Evolutionary conservation across 306 rosid species (phyloP).

Genomic region (Acmispon strigosus): DNA sequence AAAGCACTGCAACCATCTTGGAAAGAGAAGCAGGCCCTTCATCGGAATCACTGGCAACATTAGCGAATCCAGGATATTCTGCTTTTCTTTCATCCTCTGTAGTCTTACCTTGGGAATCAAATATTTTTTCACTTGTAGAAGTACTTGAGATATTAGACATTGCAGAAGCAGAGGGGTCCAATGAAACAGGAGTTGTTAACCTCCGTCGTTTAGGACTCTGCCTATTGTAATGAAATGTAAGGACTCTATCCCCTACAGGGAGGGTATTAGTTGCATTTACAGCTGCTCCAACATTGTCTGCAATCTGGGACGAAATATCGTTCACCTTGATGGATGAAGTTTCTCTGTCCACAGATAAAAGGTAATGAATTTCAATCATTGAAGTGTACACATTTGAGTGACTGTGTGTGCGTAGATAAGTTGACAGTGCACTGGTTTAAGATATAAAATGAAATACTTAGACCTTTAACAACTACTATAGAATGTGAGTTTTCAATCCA

Average conservation of each 20-base stretch:
- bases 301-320: slow-evolving; percentile 86
- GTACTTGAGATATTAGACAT: slow-evolving; percentile 32
- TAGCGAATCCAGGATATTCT: slow-evolving; percentile 26
- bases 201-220: slow-evolving; percentile 80
- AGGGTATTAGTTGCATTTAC: slow-evolving; percentile 77
- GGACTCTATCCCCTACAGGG: slow-evolving; percentile 49
- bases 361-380: slow-evolving; percentile 21
- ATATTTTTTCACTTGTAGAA: slow-evolving; percentile 35
- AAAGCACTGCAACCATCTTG: slow-evolving; percentile 95
- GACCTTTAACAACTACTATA: neutral
- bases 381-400: neutral
- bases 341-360: slow-evolving; percentile 57
- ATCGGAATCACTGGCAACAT: slow-evolving; percentile 40
- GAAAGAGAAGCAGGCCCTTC: slow-evolving; percentile 69
- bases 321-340: slow-evolving; percentile 93
- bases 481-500: neutral
- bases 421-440: neutral
- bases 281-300: slow-evolving; percentile 83
- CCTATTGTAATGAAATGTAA: slow-evolving; percentile 78
- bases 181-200: slow-evolving; percentile 40
- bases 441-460: neutral
- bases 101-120: slow-evolving; percentile 34
- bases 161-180: slow-evolving; percentile 30
- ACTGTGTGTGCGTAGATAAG: neutral
- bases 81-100: slow-evolving; percentile 36